phyloP scores from a whole-genome alignment of 495 filamentous ascomycete species.

The Acidiella bohemica region DNA sequence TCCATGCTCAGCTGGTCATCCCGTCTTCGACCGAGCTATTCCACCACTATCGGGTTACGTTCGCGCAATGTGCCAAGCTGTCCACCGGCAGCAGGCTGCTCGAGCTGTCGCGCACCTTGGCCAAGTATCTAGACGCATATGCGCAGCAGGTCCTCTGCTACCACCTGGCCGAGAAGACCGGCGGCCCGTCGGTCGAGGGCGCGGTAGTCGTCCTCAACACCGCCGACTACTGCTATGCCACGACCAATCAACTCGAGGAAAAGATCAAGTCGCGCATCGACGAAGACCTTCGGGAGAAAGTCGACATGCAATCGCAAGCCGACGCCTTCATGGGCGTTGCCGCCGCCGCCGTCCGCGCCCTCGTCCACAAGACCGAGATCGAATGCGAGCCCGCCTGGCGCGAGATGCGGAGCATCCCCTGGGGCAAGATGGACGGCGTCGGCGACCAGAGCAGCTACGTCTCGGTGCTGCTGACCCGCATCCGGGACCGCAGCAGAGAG shows the following conservation, averaged over 20 bases:
- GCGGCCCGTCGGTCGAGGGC: slow-evolving; percentile 56
- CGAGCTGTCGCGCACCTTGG: slow-evolving; percentile 71
- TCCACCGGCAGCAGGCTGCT: slow-evolving; percentile 77
- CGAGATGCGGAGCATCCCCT: slow-evolving; percentile 95
- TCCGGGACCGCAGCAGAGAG: slow-evolving; percentile 56
- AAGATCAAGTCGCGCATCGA: slow-evolving; percentile 87
- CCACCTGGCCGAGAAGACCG: slow-evolving; percentile 50
- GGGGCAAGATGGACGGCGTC: slow-evolving; percentile 87
- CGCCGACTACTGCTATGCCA: slow-evolving; percentile 92
- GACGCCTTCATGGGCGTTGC: slow-evolving; percentile 94
- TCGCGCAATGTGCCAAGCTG: slow-evolving; percentile 91
- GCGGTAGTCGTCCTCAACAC: slow-evolving; percentile 82
- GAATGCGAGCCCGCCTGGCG: slow-evolving; percentile 79
- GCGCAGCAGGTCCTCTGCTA: slow-evolving; percentile 80
- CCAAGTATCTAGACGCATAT: slow-evolving; percentile 91
- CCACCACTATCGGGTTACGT: slow-evolving; percentile 80
- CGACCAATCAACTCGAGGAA: slow-evolving; percentile 81
- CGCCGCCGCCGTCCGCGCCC: slow-evolving; percentile 66
- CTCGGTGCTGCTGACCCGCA: slow-evolving; percentile 55
- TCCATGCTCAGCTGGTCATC: slow-evolving; percentile 77
- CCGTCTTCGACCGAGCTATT: slow-evolving; percentile 93
- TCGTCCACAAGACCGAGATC: slow-evolving; percentile 71
- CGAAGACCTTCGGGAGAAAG: slow-evolving; percentile 51
- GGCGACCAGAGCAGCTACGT: slow-evolving; percentile 92
- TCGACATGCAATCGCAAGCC: slow-evolving; percentile 82